Base-by-base conservation (phyloP, 208 protist species). In the Trypanosoma melophagium region DNA sequence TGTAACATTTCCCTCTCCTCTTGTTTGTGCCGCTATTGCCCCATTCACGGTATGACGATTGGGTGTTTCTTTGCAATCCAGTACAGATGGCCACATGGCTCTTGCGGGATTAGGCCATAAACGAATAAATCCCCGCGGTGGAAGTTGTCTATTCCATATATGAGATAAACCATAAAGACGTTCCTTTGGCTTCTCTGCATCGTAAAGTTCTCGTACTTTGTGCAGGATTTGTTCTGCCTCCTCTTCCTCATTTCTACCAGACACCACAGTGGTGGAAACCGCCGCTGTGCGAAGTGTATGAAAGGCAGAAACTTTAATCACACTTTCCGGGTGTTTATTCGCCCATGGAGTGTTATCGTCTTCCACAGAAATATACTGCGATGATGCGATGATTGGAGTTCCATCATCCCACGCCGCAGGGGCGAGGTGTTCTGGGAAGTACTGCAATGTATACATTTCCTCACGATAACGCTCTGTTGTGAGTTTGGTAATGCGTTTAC, bases 41-140 rank as follows among this genome's bases (percentile, higher is more conserved):
- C 28, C 28, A 35, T 35, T 35, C 28, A 35, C 28, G 5, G 1
- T 5, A 35, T 35, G 1, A 5, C 28, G 28, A 35, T 1, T 35
- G 28, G 5, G 3, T 1, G 28, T 35, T 5, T 35, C 28, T 35
- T 35, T 5, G 1, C 3, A 35, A 5, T 35, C 28, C 5, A 66
- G 49, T 44, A 66, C 14, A 2, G 85, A 68, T 2, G 84, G 84
- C 87, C 86, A 95, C 90, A 95, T 95, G 10, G 84, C 90, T 21
- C 66, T 49, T 0, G 76, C 70, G 3, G 89, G 79, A 45, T 84
- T 76, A 2, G 89, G 89, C 25, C 57, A 59, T 14, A 88, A 42
- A 12, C 89, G 84, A 45, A 95, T 85, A 58, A 90, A 93, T 1
- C 89, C 89, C 13, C 66, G 60, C 1, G 89, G 89, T 13, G 89